Conservation (phyloP, 2,329 filamentous ascomycete genomes). For the Trichoderma simmonsii region DNA sequence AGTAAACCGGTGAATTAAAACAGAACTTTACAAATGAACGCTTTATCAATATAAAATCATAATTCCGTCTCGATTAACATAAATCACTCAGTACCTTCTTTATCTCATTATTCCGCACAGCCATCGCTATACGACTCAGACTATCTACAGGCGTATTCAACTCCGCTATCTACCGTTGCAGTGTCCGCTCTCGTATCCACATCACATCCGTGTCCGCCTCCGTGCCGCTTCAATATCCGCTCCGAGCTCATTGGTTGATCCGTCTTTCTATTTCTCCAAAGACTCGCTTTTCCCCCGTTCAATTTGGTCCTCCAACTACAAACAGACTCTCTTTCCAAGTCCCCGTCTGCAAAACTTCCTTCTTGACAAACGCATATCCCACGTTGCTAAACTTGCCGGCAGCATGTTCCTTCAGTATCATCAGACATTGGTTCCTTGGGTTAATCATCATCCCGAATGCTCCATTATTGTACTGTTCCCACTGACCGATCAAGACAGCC, state of each 20-base stretch:
- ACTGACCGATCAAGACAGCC: neutral
- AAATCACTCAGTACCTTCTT: neutral
- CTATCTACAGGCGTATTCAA: neutral
- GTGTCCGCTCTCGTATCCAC: neutral
- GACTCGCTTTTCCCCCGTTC: neutral
- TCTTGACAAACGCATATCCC: slow-evolving; percentile 7
- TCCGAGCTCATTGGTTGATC: neutral
- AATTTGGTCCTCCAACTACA: neutral
- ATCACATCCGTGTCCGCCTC: neutral
- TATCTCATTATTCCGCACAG: neutral
- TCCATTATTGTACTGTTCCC: slow-evolving; percentile 11
- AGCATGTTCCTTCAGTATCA: neutral
- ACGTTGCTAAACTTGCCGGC: neutral
- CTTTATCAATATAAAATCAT: neutral
- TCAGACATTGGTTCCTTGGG: neutral
- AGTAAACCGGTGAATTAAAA: neutral
- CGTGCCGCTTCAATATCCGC: neutral
- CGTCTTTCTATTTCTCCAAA: neutral
- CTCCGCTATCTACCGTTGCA: neutral
- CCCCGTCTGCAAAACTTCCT: neutral
- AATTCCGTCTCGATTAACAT: neutral
- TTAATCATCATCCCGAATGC: neutral
- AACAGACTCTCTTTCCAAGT: neutral
- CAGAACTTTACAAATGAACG: neutral
- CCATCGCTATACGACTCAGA: neutral